A percentile compares a stretch with the other conserved stretches of the same genome.
Evolutionary conservation across 345 rosid species (phyloP).

Genomic region (Corchorus capsularis): DNA sequence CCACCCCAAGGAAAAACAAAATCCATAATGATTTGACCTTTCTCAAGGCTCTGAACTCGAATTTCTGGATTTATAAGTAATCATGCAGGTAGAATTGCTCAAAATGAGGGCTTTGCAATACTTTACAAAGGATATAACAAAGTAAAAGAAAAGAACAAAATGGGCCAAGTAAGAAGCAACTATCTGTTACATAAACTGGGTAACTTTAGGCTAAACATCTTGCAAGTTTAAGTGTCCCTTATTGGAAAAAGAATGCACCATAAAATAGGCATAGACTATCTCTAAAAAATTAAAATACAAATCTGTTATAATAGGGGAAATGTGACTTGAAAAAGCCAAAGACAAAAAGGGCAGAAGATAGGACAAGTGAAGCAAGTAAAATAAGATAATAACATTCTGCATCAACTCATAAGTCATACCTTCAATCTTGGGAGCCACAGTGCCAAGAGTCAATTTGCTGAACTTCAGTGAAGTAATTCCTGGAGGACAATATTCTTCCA

Average conservation of each 20-base stretch:
- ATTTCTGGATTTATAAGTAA: conserved; percentile 58
- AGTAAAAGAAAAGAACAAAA: not conserved
- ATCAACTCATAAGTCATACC: conserved; percentile 44
- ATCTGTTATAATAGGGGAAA: not conserved
- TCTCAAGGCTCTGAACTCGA: conserved; percentile 94
- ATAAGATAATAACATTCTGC: not conserved
- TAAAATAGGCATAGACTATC: not conserved
- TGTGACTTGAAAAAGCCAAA: not conserved
- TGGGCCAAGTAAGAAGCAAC: too few relatives aligned
- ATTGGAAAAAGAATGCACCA: not conserved
- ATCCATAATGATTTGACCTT: conserved; percentile 96
- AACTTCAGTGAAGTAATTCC: conserved; percentile 94
- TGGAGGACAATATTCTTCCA: conserved; percentile 90
- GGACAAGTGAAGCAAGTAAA: conserved; percentile 5
- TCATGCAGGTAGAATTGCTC: conserved; percentile 1
- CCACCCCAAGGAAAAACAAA: conserved; percentile 99
- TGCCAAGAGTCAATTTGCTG: conserved; percentile 87
- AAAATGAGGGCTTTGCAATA: conserved; percentile 29
- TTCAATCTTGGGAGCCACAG: conserved; percentile 96
- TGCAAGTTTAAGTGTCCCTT: conserved; percentile 1
- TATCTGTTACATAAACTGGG: not conserved
- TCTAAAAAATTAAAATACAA: not conserved
- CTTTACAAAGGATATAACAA: conserved; percentile 6
- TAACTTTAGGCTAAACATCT: not conserved
- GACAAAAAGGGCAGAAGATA: too few relatives aligned